Base-by-base conservation (phyloP, 2,329 filamentous ascomycete genomes). In the Ceratocystis ficicola region DNA sequence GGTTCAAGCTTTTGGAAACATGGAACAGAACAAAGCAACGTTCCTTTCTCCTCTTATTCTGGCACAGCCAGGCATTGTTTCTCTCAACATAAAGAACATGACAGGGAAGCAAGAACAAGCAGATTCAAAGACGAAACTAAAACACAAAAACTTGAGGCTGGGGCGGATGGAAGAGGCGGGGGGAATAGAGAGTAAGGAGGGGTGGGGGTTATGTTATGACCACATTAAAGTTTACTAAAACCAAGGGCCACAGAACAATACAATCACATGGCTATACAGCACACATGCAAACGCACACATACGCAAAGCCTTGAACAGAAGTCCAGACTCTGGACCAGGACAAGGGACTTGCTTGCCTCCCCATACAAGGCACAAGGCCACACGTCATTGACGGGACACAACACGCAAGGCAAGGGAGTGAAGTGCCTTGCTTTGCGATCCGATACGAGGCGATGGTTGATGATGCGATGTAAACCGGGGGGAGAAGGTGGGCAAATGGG, bases 331-430 rank as follows among this genome's bases (percentile, higher is more conserved):
- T 46, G 22, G 32, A 28, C 4, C 32, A 28, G 15, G 60, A 50
- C 44, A 41, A 62, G 30, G 60, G 32, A 41, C 36, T 41, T 41
- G 36, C 44, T 22, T 20, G 36, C 15, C 32, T 32, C 22, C 25
- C n/a, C 60, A 15, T 44, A 28, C 32, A 62, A 46, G 36, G 44
- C 61, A 28, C 32, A 62, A 25, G 59, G 44, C 61, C 44, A 63
- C 61, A 63, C 48, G 61, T 63, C 61, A 46, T 63, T 41, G 44
- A 48, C 61, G 44, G 61, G 44, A 63, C 10, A 30, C 30, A 48
- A 48, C 41, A 62, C 20, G n/a, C 60, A 44, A 63, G 17, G 60
- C 60, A 44, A 63, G 61, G 61, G 61, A 50, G 44, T 63, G 20
- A n/a, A 46, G 61, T 44, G 61, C 32, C 28, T 12, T 62, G 25